Base-by-base conservation (phyloP, 176 grass and related monocot genomes). In the Aegilops tauschii region DNA sequence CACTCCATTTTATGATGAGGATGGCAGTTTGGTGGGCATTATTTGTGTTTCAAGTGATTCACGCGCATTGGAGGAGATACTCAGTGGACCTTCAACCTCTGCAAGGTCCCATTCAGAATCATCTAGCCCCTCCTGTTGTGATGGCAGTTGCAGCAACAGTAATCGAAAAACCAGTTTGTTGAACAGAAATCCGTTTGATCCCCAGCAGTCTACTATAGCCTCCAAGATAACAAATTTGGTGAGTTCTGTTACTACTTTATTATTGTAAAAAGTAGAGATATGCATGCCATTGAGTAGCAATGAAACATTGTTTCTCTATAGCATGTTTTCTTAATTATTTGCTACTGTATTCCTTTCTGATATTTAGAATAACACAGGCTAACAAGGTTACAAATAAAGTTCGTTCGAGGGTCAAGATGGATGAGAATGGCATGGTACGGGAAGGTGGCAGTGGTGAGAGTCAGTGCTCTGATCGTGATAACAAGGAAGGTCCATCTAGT, bases 381-480 rank as follows among this genome's bases (percentile, higher is more conserved):
- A 94, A 82, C 56, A 97, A 93, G 90, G 94, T 99, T 63, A 92
- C 97, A 94, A 96, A 94, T 85, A 99, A 94, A 90, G 97, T 99
- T 86, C 92, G 94, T 84, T 94, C 92, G 84, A 89, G 92, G 61
- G 87, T 89, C 65, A 93, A 76, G 87, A 71, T 32, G 50, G 94
- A 88, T 12, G 91, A 95, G 86, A 93, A 88, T 65, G 79, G 72
- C 82, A 84, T 72, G 40, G 92, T 96, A 45, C 90, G 52, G 18
- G 97, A 96, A 84, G 63, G 86, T 91, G 80, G 84, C 61, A 83
- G 71, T 21, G 76, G 82, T 82, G 85, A 93, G 32, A 88, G 90
- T 79, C 88, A 88, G 14, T 93, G 76, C 39, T 89, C 77, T 23
- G 90, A 99, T 88, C 82, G 80, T 86, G 89, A 92, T 50, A 80